Conservation (phyloP, 2,329 filamentous ascomycete species). For the Microsporum audouinii region DNA sequence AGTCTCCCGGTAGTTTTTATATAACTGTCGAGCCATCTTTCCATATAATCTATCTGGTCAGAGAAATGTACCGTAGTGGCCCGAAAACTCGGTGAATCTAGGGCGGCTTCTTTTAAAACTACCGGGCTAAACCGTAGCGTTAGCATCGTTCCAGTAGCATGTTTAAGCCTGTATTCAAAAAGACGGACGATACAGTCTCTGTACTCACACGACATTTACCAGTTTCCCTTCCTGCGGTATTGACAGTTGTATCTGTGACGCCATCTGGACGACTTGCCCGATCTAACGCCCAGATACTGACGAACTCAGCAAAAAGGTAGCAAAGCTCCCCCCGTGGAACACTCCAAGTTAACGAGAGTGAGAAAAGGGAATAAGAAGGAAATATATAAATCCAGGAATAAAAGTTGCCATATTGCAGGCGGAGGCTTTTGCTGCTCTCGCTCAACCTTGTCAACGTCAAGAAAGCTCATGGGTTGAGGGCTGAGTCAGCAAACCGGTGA, state of each 20-base stretch:
- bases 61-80: constrained; percentile 74
- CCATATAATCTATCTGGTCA: constrained; percentile 82
- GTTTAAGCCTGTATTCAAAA: background rate
- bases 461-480: background rate
- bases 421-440: background rate
- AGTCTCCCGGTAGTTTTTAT: constrained; percentile 52
- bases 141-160: background rate
- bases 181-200: background rate
- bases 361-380: background rate
- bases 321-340: background rate
- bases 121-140: constrained; percentile 49
- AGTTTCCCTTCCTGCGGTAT: constrained; percentile 35
- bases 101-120: constrained; percentile 80
- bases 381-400: background rate
- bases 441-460: background rate
- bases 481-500: constrained; percentile 2
- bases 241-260: constrained; percentile 28
- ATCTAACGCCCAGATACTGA: background rate
- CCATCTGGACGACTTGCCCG: constrained; percentile 22
- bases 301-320: background rate
- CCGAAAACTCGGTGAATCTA: constrained; percentile 93
- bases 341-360: background rate
- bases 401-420: background rate
- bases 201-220: constrained; percentile 36
- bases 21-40: constrained; percentile 78